These are phyloP conservation scores for Linderniella brevidens DNA, from an alignment of 257 asterid species.

Conservation along the genomic window DNA sequence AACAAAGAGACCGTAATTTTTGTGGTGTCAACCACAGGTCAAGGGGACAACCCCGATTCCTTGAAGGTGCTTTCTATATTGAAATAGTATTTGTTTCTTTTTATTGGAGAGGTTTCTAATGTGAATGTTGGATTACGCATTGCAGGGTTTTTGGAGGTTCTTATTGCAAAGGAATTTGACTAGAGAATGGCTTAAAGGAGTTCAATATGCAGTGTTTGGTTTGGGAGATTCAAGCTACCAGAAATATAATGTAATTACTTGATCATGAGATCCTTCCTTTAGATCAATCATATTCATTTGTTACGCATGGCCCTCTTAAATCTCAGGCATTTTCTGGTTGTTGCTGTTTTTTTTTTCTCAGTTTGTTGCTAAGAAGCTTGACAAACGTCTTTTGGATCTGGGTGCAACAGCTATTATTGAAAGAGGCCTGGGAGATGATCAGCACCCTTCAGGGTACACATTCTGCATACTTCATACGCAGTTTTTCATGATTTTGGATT, in stretches of 20 bases:
- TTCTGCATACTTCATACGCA: conserved; percentile 5
- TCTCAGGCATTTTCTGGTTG: background rate
- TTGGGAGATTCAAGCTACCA: conserved; percentile 98
- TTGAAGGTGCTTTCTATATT: conserved; percentile 45
- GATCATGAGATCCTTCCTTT: conserved; percentile 6
- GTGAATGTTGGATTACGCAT: background rate
- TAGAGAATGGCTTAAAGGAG: conserved; percentile 67
- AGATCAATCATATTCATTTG: conserved; percentile 2
- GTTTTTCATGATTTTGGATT: conserved; percentile 7
- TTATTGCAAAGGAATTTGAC: conserved; percentile 65
- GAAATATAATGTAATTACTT: conserved; percentile 63
- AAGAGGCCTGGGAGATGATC: conserved; percentile 96
- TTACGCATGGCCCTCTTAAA: background rate
- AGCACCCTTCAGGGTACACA: conserved; percentile 84
- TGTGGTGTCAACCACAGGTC: conserved; percentile 95
- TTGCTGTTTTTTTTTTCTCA: conserved; percentile 18
- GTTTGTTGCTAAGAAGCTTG: conserved; percentile 98
- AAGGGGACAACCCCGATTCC: conserved; percentile 86
- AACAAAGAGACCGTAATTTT: conserved; percentile 36
- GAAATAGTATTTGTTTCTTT: background rate
- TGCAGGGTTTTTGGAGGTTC: conserved; percentile 88
- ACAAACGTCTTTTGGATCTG: conserved; percentile 68
- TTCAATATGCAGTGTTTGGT: conserved; percentile 83
- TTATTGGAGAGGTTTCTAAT: no score
- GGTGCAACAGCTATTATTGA: conserved; percentile 60